Evolutionary conservation across 1,139 yeast species (phyloP).

Genomic region (Magnusiomyces suaveolens): DNA sequence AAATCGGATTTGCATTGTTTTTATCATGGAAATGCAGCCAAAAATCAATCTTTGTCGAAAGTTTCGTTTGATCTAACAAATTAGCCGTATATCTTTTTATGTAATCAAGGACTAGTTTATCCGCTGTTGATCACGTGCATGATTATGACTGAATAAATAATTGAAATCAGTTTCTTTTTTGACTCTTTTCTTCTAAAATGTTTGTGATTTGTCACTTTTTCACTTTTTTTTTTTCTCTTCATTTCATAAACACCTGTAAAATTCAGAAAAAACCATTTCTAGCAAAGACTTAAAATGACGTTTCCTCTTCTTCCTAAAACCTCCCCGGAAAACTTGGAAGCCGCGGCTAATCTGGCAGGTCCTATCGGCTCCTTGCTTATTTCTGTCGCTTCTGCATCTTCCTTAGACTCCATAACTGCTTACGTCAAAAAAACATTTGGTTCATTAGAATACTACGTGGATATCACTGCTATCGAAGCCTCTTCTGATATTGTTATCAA

Average conservation of each 20-base stretch:
- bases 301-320: conserved; percentile 41
- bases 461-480: conserved; percentile 26
- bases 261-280: background rate
- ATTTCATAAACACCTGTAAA: background rate
- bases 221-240: background rate
- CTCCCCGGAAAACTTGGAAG: conserved; percentile 21
- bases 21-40: too few relatives aligned
- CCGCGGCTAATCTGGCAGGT: conserved; percentile 25
- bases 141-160: too few relatives aligned
- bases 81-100: too few relatives aligned
- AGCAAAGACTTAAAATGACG: too few relatives aligned
- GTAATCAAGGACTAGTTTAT: too few relatives aligned
- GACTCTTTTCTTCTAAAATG: too few relatives aligned
- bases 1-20: too few relatives aligned
- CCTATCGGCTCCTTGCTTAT: conserved; percentile 37
- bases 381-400: conserved; percentile 30
- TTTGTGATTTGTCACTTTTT: too few relatives aligned
- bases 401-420: conserved; percentile 12
- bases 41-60: too few relatives aligned
- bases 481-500: conserved; percentile 39
- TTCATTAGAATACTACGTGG: conserved; percentile 36
- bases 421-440: conserved; percentile 18
- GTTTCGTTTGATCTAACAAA: too few relatives aligned
- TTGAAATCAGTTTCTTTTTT: too few relatives aligned
- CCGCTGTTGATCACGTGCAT: too few relatives aligned